A percentile compares a stretch with the other conserved stretches of the same genome.
Evolutionary conservation across 129 eudicot species (phyloP).

Genomic region (Cynara cardunculus): DNA sequence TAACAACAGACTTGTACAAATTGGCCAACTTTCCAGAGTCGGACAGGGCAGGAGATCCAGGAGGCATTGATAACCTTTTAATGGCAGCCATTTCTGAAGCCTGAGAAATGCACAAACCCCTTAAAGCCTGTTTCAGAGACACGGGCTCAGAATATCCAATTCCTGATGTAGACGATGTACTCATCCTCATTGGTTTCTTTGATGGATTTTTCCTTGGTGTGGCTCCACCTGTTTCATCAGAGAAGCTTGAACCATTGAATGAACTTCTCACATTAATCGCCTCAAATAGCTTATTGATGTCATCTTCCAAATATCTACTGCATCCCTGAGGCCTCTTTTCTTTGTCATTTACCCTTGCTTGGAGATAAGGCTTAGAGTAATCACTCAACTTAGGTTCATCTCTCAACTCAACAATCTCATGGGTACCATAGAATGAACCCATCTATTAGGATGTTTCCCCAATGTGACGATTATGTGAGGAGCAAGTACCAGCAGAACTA

Average conservation of each 20-base stretch:
- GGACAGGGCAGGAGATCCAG: conserved; percentile 62
- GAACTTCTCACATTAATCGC: conserved; percentile 51
- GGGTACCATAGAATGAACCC: conserved; percentile 53
- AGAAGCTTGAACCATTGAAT: conserved; percentile 43
- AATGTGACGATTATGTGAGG: neutral
- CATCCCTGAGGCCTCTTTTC: conserved; percentile 56
- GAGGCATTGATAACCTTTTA: conserved; percentile 54
- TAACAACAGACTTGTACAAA: conserved; percentile 45
- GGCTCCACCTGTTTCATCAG: conserved; percentile 37
- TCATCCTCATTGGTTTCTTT: conserved; percentile 70
- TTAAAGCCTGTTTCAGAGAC: conserved; percentile 81
- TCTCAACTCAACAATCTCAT: conserved; percentile 72
- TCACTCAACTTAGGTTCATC: conserved; percentile 41
- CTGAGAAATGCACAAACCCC: conserved; percentile 92
- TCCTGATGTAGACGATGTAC: conserved; percentile 55
- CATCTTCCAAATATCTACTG: conserved; percentile 59
- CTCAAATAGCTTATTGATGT: conserved; percentile 83
- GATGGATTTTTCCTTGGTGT: conserved; percentile 52
- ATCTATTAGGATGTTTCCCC: conserved; percentile 10
- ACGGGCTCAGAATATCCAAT: conserved; percentile 75
- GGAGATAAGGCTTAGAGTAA: conserved; percentile 15
- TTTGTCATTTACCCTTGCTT: conserved; percentile 27
- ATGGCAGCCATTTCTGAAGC: conserved; percentile 97
- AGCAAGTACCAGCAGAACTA: neutral
- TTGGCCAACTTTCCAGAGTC: conserved; percentile 46